Base-by-base conservation (phyloP, 2,329 filamentous ascomycete genomes). In the Colletotrichum sp. region DNA sequence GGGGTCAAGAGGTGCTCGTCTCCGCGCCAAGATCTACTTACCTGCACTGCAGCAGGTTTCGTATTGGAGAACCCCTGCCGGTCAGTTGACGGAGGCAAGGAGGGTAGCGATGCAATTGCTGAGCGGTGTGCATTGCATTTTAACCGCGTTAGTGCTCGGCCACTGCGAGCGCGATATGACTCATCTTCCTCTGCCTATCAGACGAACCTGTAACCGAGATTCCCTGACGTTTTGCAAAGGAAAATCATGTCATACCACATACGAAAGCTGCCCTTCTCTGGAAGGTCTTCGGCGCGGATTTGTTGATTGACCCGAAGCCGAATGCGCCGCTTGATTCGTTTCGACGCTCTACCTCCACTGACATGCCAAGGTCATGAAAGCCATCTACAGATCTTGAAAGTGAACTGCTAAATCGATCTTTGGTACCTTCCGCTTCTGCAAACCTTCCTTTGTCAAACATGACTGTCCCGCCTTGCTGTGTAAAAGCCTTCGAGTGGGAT, bases 401-500 rank as follows among this genome's bases (percentile, higher is more conserved):
- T 7, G 16, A 2, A 58, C 13, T 18, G 28, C 58, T n/a, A 30
- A 6, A 30, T 61, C 28, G n/a, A 13, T 25, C 18, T 30, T 32
- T 61, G 7, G 8, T 34, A 30, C 10, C 8, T 61, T n/a, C 27
- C 27, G 15, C 8, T 8, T 34, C 58, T 61, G 16, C 6, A 61
- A 3, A 0, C 18, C 18, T 32, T 32, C 30, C 10, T n/a, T n/a
- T 12, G 39, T 18, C 28, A 15, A 52, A 22, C 1, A 74, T 76
- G 74, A n/a, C 65, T 27, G 6, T 68, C 8, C 27, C 73, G 12
- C 58, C 67, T 18, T 86, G 84, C 73, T 85, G 84, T 71, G 32
- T 85, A 16, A 77, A 80, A 66, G 83, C 83, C 64, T 88, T 87
- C 70, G 68, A 82, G 69, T 88, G 87, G 87, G 77, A 85, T 4